Evolutionary conservation across 2,329 filamentous ascomycete species (phyloP).

Genomic region (Endoconidiophora polonica): DNA sequence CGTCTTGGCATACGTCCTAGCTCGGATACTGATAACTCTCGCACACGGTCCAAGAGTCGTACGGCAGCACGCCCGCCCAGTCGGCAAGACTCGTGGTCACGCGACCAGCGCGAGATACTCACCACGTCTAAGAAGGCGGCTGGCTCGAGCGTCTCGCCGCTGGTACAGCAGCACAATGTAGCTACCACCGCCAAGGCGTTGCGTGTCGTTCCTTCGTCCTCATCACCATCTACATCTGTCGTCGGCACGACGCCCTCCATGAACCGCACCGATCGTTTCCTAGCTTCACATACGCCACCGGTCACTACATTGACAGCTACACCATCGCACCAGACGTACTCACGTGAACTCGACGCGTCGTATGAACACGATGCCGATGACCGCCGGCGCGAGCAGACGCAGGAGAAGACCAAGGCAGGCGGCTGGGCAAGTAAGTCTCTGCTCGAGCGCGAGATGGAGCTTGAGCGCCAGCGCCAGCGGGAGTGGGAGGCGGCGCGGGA

Average conservation of each 20-base stretch:
- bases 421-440: conserved; percentile 53
- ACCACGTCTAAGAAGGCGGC: conserved; percentile 20
- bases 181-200: conserved; percentile 14
- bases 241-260: conserved; percentile 15
- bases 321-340: conserved; percentile 32
- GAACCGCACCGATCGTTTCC: conserved; percentile 38
- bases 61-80: conserved; percentile 26
- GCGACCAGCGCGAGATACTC: conserved; percentile 47
- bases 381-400: conserved; percentile 39
- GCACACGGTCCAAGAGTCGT: conserved; percentile 27
- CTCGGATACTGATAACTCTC: conserved; percentile 12
- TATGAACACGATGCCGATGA: conserved; percentile 48
- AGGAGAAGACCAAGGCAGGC: conserved; percentile 43
- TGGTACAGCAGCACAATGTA: conserved; percentile 29
- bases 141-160: conserved; percentile 18
- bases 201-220: conserved; percentile 32
- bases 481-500: conserved; percentile 68
- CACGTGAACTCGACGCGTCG: conserved; percentile 36
- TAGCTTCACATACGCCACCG: conserved; percentile 28
- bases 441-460: conserved; percentile 65
- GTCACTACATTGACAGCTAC: conserved; percentile 12
- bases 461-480: conserved; percentile 56
- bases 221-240: conserved; percentile 12
- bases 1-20: conserved; percentile 21
- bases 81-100: conserved; percentile 46